Conservation (phyloP, 257 asterid species). For the Solanum sparsipilum region DNA sequence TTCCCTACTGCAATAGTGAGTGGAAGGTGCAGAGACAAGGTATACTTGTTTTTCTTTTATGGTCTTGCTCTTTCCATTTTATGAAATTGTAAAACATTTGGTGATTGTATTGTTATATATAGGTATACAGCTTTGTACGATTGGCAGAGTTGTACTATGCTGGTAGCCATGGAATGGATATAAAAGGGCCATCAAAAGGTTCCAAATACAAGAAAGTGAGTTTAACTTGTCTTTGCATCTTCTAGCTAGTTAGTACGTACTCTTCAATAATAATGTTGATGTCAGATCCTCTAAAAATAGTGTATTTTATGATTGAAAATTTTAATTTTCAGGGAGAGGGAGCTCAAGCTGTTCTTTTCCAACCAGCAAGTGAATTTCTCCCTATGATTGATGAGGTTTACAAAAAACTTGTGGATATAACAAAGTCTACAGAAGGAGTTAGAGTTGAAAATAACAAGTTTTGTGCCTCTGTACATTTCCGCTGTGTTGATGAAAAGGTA, state of each 20-base stretch:
- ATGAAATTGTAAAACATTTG: neutral
- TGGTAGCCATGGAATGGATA: constrained; percentile 99
- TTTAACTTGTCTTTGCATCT: neutral
- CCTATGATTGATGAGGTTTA: constrained; percentile 86
- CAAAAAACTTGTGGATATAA: constrained; percentile 50
- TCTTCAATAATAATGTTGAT: neutral
- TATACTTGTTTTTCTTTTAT: constrained; percentile 6
- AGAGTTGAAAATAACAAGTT: constrained; percentile 83
- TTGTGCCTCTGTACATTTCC: constrained; percentile 84
- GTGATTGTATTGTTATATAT: neutral
- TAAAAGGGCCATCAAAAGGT: constrained; percentile 90
- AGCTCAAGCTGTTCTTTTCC: constrained; percentile 50
- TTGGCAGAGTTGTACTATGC: constrained; percentile 94
- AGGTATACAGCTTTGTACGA: constrained; percentile 82
- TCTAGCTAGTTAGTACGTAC: neutral
- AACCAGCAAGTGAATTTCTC: constrained; percentile 79
- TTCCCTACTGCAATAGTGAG: constrained; percentile 85
- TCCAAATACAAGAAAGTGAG: constrained; percentile 59
- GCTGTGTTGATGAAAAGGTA: constrained; percentile 93
- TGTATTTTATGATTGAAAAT: neutral
- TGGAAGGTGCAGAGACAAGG: constrained; percentile 89
- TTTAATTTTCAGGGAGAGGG: constrained; percentile 21
- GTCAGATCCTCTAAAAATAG: neutral
- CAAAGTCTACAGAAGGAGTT: constrained; percentile 61
- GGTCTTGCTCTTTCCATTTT: neutral